Percentiles rank a stretch among this genome's conserved stretches.
Evolutionary conservation across 306 rosid genomes (phyloP).

Genomic region (Citrullus colocynthis): DNA sequence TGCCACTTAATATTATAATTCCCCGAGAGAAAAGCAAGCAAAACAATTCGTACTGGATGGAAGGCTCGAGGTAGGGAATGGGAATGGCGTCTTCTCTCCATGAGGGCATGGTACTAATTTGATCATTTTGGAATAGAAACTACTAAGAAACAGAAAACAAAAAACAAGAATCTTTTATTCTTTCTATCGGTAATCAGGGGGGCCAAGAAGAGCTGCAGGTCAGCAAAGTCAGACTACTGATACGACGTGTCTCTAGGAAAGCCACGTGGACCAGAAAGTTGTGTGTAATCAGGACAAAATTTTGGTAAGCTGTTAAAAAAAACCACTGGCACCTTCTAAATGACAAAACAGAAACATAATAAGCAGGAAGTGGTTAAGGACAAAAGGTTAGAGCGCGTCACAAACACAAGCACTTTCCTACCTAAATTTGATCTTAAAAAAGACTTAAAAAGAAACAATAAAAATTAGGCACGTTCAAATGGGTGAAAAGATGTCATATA

Average conservation of each 20-base stretch:
- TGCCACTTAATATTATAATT: neutral
- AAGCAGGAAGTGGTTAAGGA: neutral
- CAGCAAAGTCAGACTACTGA: slow-evolving; percentile 2
- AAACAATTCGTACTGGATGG: neutral
- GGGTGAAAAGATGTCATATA: slow-evolving; percentile 21
- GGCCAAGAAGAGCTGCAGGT: slow-evolving; percentile 4
- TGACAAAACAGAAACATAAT: neutral
- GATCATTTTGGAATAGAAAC: neutral
- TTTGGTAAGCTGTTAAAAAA: neutral
- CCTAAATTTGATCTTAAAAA: neutral
- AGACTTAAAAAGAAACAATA: neutral
- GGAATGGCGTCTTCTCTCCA: slow-evolving; percentile 6
- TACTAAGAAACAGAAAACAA: neutral
- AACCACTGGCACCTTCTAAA: neutral
- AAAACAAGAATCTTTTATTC: neutral
- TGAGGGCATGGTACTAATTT: neutral
- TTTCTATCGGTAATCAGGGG: neutral
- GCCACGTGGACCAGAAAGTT: slow-evolving; percentile 3
- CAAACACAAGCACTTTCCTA: neutral
- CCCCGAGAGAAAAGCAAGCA: neutral
- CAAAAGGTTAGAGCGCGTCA: neutral
- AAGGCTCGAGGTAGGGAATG: slow-evolving; percentile 5
- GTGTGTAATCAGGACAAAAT: neutral
- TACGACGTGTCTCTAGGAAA: neutral
- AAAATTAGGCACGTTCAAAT: slow-evolving; percentile 1